Evolutionary conservation across 2,329 filamentous ascomycete genomes (phyloP).

Genomic region (Sarocladium oryzae): DNA sequence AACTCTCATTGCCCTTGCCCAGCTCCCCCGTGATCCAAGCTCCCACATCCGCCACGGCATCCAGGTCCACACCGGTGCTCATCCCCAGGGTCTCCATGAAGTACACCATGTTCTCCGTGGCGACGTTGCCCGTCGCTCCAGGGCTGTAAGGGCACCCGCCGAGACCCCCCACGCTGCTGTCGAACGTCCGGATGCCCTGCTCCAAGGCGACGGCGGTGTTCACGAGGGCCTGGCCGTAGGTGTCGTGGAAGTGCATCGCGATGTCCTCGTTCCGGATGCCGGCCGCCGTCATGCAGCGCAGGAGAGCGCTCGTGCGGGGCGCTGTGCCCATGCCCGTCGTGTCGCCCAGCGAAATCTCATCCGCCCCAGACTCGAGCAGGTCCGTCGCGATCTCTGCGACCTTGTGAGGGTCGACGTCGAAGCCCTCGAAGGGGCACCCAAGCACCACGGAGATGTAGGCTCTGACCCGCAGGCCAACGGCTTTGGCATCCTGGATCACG

Average conservation of each 20-base stretch:
- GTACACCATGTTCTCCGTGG: conserved; percentile 79
- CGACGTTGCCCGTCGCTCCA: conserved; percentile 79
- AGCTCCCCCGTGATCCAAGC: conserved; percentile 63
- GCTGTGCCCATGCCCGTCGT: conserved; percentile 87
- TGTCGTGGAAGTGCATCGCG: conserved; percentile 85
- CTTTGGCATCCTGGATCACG: conserved; percentile 63
- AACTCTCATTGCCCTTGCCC: conserved; percentile 56
- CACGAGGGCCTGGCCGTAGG: conserved; percentile 78
- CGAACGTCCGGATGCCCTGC: conserved; percentile 72
- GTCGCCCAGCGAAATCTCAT: conserved; percentile 85
- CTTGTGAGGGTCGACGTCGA: conserved; percentile 54
- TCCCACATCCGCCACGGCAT: conserved; percentile 61
- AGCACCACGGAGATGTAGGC: conserved; percentile 78
- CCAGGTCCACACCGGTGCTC: conserved; percentile 65
- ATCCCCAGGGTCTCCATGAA: conserved; percentile 68
- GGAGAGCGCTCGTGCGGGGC: conserved; percentile 58
- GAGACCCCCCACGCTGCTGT: conserved; percentile 71
- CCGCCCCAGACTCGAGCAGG: conserved; percentile 78
- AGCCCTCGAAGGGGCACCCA: conserved; percentile 70
- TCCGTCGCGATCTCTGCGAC: conserved; percentile 61
- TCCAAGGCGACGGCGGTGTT: conserved; percentile 74
- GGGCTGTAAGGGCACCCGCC: conserved; percentile 83
- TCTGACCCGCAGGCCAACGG: conserved; percentile 59
- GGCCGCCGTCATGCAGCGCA: conserved; percentile 58
- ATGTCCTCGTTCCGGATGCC: conserved; percentile 64